Evolutionary conservation across 345 rosid genomes (phyloP).

Genomic region (rapeseed (Brassica napus)): Da-Ae NC_063439.1:6894001-6894500

Average conservation of each 20-base stretch:
- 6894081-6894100: constrained; percentile 82
- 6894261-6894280: constrained; percentile 57
- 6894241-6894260: constrained; percentile 49
- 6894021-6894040: background rate
- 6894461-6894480: constrained; percentile 4
- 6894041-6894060: constrained; percentile 29
- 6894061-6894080: constrained; percentile 95
- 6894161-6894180: constrained; percentile 82
- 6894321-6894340: constrained; percentile 66
- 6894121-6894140: constrained; percentile 68
- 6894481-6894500: constrained; percentile 43
- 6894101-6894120: constrained; percentile 85
- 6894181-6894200: constrained; percentile 76
- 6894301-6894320: constrained; percentile 68
- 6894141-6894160: constrained; percentile 71
- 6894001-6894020: too few species aligned
- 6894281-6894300: constrained; percentile 68
- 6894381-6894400: constrained; percentile 31
- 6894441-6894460: constrained; percentile 17
- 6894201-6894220: constrained; percentile 48
- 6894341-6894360: constrained; percentile 80
- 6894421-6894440: constrained; percentile 31
- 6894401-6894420: constrained; percentile 50
- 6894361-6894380: constrained; percentile 56
- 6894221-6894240: constrained; percentile 53